Conservation (phyloP, 257 asterid species). For the Capsicum rhomboideum region DNA sequence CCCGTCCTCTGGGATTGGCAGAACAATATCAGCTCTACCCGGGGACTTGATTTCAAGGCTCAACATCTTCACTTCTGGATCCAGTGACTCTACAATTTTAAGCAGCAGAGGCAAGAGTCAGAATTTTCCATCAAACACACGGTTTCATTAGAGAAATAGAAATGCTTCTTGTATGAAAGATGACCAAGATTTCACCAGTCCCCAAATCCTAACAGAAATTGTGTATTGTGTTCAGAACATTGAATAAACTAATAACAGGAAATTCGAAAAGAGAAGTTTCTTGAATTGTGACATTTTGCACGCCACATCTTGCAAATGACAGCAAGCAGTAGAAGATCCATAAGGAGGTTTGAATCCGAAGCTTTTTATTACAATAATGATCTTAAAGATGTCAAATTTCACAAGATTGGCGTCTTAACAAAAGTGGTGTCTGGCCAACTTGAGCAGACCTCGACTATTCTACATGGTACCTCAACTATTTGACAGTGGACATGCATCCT, state of each 20-base stretch:
- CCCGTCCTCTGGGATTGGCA: constrained; percentile 50
- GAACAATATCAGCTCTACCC: constrained; percentile 43
- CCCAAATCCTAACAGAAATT: background rate
- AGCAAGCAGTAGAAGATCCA: background rate
- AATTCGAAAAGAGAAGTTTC: background rate
- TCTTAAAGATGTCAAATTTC: background rate
- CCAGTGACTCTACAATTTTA: constrained; percentile 47
- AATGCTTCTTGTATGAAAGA: background rate
- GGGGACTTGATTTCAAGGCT: constrained; percentile 54
- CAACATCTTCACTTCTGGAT: constrained; percentile 60
- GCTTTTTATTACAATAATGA: background rate
- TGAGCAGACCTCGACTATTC: background rate
- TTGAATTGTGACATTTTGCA: background rate
- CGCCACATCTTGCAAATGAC: background rate
- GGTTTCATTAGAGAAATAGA: background rate
- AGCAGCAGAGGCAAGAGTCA: background rate
- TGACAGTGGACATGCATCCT: background rate
- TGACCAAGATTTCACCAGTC: background rate
- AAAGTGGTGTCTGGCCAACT: background rate
- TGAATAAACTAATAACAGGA: background rate
- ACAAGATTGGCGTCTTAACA: background rate
- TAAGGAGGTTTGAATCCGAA: background rate
- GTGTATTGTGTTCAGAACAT: background rate
- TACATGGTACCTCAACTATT: background rate
- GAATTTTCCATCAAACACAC: background rate